A percentile compares a stretch with the other conserved stretches of the same genome.
phyloP scores from a whole-genome alignment of 164 flowering plant genomes.

The Buxus sempervirens region DNA sequence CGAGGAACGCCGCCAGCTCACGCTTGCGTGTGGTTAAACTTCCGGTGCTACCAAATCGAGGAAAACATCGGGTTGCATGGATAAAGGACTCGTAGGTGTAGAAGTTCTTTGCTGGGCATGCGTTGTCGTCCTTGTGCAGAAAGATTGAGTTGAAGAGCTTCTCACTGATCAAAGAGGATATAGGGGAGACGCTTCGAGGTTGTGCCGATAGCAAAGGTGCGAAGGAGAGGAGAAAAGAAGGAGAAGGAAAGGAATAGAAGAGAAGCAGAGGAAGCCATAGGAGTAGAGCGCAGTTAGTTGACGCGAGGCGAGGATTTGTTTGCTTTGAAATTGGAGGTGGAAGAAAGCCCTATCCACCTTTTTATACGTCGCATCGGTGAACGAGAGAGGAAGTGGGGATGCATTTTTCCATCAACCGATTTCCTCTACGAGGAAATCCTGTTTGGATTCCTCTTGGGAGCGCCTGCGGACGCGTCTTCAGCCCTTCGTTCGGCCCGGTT shows the following conservation, averaged over 20 bases:
- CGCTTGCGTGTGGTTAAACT: slow-evolving; percentile 34
- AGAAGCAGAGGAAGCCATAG: slow-evolving; percentile 3
- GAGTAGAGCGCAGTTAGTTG: too few relatives aligned
- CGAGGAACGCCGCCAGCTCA: slow-evolving; percentile 77
- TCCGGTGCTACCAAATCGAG: slow-evolving; percentile 50
- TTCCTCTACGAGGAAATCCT: too few relatives aligned
- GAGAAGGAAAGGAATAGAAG: not conserved
- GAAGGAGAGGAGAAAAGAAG: slow-evolving; percentile 8
- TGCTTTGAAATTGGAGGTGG: too few relatives aligned
- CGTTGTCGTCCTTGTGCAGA: slow-evolving; percentile 44
- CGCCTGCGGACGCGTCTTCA: too few relatives aligned
- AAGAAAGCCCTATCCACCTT: too few relatives aligned
- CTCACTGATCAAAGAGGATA: slow-evolving; percentile 28
- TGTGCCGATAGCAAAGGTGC: slow-evolving; percentile 2
- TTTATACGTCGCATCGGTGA: too few relatives aligned
- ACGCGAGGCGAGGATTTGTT: too few relatives aligned
- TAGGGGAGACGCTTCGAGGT: slow-evolving; percentile 6
- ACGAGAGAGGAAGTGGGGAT: too few relatives aligned
- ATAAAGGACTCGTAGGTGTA: slow-evolving; percentile 52
- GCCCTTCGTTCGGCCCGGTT: too few relatives aligned
- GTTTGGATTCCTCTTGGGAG: too few relatives aligned
- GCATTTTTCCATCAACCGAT: too few relatives aligned
- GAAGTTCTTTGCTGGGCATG: slow-evolving; percentile 58
- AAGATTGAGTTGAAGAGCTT: slow-evolving; percentile 36
- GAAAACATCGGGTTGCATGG: slow-evolving; percentile 40